Conservation (phyloP, 768 basidiomycete species). For the Cyathus striatus region DNA sequence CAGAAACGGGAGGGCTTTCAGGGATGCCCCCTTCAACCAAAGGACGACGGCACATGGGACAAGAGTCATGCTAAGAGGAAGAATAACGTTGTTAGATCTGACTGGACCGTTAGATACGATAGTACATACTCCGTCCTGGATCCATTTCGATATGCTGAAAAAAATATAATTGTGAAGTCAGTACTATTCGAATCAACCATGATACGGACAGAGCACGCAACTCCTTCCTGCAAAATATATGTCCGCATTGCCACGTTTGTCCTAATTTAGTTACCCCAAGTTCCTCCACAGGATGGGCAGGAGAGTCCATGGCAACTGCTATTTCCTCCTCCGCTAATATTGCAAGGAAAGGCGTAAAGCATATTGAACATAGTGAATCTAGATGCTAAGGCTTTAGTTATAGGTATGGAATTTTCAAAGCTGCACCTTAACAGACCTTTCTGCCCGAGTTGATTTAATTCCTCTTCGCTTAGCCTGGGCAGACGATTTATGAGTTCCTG, state of each 20-base stretch:
- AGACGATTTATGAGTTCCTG: slow-evolving; percentile 38
- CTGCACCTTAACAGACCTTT: slow-evolving; percentile 41
- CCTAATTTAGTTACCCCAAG: slow-evolving; percentile 64
- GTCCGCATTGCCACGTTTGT: slow-evolving; percentile 50
- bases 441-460: slow-evolving; percentile 41
- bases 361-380: slow-evolving; percentile 77
- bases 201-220: too few species aligned
- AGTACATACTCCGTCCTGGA: slow-evolving; percentile 46
- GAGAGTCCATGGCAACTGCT: slow-evolving; percentile 72
- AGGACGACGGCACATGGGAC: slow-evolving; percentile 57
- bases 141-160: slow-evolving; percentile 60
- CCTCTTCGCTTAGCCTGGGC: slow-evolving; percentile 42
- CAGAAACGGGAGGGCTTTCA: neutral
- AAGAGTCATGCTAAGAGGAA: slow-evolving; percentile 55
- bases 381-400: too few species aligned
- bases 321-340: slow-evolving; percentile 72
- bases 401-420: too few species aligned
- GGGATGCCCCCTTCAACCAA: slow-evolving; percentile 24
- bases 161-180: slow-evolving; percentile 1
- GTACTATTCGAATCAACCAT: too few species aligned
- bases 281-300: slow-evolving; percentile 64
- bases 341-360: slow-evolving; percentile 63
- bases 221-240: slow-evolving; percentile 83
- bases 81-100: slow-evolving; percentile 4
- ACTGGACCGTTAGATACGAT: neutral